phyloP scores from a whole-genome alignment of 495 filamentous ascomycete genomes.

The Tetracladium setigerum region DNA sequence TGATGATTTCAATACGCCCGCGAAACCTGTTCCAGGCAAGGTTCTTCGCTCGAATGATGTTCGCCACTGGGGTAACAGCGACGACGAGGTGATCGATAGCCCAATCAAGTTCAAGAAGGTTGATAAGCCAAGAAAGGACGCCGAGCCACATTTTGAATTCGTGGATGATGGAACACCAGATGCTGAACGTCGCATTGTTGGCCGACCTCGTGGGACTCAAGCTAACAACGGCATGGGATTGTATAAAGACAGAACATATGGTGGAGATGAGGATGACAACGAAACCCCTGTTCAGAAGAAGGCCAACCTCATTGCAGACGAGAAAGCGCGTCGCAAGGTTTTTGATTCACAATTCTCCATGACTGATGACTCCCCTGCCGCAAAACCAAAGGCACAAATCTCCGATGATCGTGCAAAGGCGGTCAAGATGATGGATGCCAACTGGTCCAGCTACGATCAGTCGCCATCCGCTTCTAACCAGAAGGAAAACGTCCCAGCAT shows the following conservation, averaged over 20 bases:
- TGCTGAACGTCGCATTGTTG: conserved; percentile 17
- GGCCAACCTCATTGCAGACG: conserved; percentile 55
- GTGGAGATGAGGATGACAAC: conserved; percentile 44
- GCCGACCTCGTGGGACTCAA: conserved; percentile 36
- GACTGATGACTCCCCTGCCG: conserved; percentile 51
- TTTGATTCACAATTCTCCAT: conserved; percentile 68
- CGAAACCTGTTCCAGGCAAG: conserved; percentile 47
- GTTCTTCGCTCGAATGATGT: conserved; percentile 47
- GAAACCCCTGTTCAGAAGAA: conserved; percentile 61
- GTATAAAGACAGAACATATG: conserved; percentile 68
- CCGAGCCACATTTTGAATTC: conserved; percentile 73
- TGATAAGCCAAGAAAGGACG: conserved; percentile 65
- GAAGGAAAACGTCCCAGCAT: conserved; percentile 32
- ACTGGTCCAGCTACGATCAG: conserved; percentile 55
- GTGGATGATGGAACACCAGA: conserved; percentile 45
- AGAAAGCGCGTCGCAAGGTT: conserved; percentile 59
- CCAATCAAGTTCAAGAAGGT: conserved; percentile 48
- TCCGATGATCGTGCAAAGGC: conserved; percentile 49
- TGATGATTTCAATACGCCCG: conserved; percentile 74
- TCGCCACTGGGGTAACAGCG: conserved; percentile 65
- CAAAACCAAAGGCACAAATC: conserved; percentile 22
- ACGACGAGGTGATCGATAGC: conserved; percentile 51
- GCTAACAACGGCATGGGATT: conserved; percentile 61
- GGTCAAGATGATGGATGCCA: conserved; percentile 60
- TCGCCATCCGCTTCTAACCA: conserved; percentile 41